Percentiles rank a stretch among this genome's conserved stretches.
Evolutionary conservation across 208 protist genomes (phyloP).

Genomic region (Leishmania amazonensis): DNA sequence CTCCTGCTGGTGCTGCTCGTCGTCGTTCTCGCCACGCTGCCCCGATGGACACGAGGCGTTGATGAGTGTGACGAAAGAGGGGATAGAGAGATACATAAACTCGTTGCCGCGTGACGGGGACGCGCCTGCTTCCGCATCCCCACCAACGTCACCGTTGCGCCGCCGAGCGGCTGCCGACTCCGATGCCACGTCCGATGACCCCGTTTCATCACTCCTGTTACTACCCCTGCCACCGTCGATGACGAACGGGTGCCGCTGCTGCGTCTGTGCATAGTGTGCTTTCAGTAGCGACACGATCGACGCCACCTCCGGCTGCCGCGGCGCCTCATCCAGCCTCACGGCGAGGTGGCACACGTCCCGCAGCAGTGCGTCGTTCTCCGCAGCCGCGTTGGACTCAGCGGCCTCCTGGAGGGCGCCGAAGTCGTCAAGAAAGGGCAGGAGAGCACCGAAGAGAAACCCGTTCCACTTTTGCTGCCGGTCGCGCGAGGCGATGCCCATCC

Average conservation of each 20-base stretch:
- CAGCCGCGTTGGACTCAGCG: slow-evolving; percentile 49
- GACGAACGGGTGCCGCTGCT: slow-evolving; percentile 5
- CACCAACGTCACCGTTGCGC: not conserved
- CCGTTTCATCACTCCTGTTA: not conserved
- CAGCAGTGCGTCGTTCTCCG: slow-evolving; percentile 57
- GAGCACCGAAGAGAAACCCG: slow-evolving; percentile 39
- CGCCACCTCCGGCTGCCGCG: slow-evolving; percentile 38
- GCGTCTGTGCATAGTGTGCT: slow-evolving; percentile 15
- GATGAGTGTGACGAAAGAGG: slow-evolving; percentile 7
- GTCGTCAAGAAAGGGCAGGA: slow-evolving; percentile 50
- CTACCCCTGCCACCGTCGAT: not conserved
- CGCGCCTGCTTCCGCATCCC: too few relatives aligned
- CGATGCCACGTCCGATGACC: not conserved
- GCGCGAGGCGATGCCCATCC: slow-evolving; percentile 42
- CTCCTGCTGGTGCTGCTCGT: not conserved
- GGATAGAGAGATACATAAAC: slow-evolving; percentile 6
- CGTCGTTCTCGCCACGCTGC: slow-evolving; percentile 1
- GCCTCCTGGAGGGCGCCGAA: slow-evolving; percentile 45
- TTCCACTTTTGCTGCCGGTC: slow-evolving; percentile 46
- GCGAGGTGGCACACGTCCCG: slow-evolving; percentile 56
- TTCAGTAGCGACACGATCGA: slow-evolving; percentile 22
- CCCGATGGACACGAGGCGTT: not conserved
- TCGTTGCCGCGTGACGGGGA: not conserved
- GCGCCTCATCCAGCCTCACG: slow-evolving; percentile 45
- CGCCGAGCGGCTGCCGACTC: not conserved